A percentile compares a stretch with the other conserved stretches of the same genome.
Evolutionary conservation across 1,284 basidiomycete species (phyloP).

Genomic region (Athelia psychrophila): DNA sequence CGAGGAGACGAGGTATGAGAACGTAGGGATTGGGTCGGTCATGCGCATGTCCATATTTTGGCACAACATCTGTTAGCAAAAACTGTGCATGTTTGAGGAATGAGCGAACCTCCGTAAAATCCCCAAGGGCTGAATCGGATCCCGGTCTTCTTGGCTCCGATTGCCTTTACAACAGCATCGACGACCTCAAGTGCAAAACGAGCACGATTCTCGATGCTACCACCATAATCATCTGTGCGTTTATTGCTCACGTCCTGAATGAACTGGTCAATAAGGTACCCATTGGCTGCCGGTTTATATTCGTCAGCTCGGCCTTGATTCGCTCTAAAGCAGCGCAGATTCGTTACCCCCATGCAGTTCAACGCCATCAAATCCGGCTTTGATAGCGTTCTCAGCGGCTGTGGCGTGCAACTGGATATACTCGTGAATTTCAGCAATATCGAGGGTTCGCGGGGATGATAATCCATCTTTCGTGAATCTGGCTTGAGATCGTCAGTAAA

Average conservation of each 20-base stretch:
- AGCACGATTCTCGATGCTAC: constrained; percentile 46
- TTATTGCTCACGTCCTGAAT: constrained; percentile 41
- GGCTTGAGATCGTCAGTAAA: too few relatives aligned
- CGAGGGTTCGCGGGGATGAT: constrained; percentile 31
- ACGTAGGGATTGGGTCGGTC: constrained; percentile 41
- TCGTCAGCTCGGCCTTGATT: too few relatives aligned
- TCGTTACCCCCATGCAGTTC: neutral
- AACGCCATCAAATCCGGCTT: constrained; percentile 44
- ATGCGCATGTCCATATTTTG: constrained; percentile 36
- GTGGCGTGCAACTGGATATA: constrained; percentile 33
- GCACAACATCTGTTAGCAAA: neutral
- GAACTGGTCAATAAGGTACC: constrained; percentile 42
- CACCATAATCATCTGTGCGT: constrained; percentile 55
- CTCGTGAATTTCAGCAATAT: constrained; percentile 37
- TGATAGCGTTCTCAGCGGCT: constrained; percentile 40
- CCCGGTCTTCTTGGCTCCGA: constrained; percentile 39
- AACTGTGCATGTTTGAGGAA: neutral
- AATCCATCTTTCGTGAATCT: too few relatives aligned
- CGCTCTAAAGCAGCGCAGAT: too few relatives aligned
- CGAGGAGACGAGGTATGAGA: constrained; percentile 29
- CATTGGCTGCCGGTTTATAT: constrained; percentile 20
- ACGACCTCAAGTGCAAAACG: constrained; percentile 48
- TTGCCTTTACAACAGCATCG: constrained; percentile 31
- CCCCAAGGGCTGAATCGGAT: constrained; percentile 57
- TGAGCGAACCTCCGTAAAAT: constrained; percentile 29